phyloP scores from a whole-genome alignment of 345 rosid species.

The Punica granatum region DNA sequence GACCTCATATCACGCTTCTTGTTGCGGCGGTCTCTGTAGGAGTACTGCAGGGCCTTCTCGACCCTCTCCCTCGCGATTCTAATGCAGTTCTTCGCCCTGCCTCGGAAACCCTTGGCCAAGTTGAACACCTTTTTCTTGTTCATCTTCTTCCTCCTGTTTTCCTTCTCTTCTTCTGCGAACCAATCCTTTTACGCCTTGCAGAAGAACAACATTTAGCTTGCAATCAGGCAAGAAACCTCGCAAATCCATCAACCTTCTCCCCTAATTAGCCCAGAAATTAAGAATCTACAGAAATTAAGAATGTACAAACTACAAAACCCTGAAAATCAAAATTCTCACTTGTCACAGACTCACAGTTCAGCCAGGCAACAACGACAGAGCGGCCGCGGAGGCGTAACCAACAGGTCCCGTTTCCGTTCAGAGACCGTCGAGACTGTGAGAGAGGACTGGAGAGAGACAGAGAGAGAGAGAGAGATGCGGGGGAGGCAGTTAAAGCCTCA shows the following conservation, averaged over 20 bases:
- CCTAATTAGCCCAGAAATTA: too few relatives aligned
- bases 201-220: too few relatives aligned
- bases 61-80: constrained; percentile 89
- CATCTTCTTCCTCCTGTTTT: constrained; percentile 24
- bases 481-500: not conserved
- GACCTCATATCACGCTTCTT: constrained; percentile 97
- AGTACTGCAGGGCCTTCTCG: constrained; percentile 93
- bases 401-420: too few relatives aligned
- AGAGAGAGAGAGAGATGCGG: not conserved
- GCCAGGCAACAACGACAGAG: not conserved
- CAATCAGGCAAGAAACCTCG: not conserved
- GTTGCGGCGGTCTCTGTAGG: constrained; percentile 89
- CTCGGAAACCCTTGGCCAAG: constrained; percentile 88
- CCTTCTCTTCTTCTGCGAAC: not conserved
- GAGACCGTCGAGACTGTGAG: not conserved
- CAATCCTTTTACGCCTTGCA: not conserved
- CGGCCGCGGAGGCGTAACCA: not conserved
- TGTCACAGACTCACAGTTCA: not conserved
- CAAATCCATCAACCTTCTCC: not conserved
- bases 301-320: not conserved
- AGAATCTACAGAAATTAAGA: not conserved
- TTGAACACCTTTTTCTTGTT: constrained; percentile 83
- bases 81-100: constrained; percentile 91
- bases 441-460: not conserved
- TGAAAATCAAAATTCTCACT: not conserved